A percentile compares a stretch with the other conserved stretches of the same genome.
Evolutionary conservation across 108 stramenopile genomes (phyloP).

Genomic region (Fragilaria crotonensis): DNA sequence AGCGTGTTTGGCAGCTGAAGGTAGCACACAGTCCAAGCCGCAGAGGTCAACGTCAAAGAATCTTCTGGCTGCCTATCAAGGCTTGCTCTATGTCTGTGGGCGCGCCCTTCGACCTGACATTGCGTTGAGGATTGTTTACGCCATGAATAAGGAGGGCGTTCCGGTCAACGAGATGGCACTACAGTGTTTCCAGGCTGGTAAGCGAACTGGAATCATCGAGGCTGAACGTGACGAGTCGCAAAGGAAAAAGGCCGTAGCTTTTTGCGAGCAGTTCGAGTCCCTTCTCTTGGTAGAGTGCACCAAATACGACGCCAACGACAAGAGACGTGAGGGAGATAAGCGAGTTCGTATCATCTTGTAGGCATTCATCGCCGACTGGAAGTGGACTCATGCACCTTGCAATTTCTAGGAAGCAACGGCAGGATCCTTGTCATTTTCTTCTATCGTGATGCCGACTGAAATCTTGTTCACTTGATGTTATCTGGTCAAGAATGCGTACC

Average conservation of each 20-base stretch:
- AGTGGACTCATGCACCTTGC: too few species aligned
- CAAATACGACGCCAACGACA: constrained; percentile 60
- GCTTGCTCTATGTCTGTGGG: constrained; percentile 67
- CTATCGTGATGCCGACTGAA: too few species aligned
- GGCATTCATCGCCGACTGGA: too few species aligned
- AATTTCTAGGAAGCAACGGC: too few species aligned
- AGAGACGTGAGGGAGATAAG: constrained; percentile 42
- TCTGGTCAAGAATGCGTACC: too few species aligned
- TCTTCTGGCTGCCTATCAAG: constrained; percentile 75
- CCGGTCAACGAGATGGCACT: constrained; percentile 47
- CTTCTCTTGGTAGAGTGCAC: constrained; percentile 65
- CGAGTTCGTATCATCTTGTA: constrained; percentile 72
- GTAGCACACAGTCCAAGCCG: constrained; percentile 2
- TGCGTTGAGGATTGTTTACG: constrained; percentile 60
- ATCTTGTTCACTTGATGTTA: too few species aligned
- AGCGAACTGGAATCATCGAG: constrained; percentile 15
- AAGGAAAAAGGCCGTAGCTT: background rate
- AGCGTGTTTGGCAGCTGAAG: constrained; percentile 35
- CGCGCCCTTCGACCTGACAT: constrained; percentile 65
- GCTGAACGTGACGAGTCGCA: background rate
- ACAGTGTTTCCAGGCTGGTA: constrained; percentile 56
- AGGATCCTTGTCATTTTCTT: too few species aligned
- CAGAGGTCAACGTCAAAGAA: constrained; percentile 28
- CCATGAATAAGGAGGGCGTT: constrained; percentile 67
- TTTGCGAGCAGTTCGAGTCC: constrained; percentile 53